phyloP scores from a whole-genome alignment of 2,329 filamentous ascomycete species.

The Graphiopsis chlorocephala region DNA sequence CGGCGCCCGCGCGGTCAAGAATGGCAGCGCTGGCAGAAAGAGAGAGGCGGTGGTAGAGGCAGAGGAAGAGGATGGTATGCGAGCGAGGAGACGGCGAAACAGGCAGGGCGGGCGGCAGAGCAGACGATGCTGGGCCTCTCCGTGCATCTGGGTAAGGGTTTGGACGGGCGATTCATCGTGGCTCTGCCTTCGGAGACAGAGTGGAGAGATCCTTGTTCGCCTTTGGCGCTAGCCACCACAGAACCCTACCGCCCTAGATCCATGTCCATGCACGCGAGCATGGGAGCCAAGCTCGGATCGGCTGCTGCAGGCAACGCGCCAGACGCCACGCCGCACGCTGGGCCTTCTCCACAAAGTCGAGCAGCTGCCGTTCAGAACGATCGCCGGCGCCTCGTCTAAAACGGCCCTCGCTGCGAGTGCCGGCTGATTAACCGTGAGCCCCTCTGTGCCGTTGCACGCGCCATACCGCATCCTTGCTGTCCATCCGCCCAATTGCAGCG shows the following conservation, averaged over 20 bases:
- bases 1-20: constrained; percentile 1
- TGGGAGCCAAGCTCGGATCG: neutral
- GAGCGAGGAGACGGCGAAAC: constrained; percentile 18
- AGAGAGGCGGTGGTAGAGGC: constrained; percentile 12
- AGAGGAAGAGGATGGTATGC: constrained; percentile 3
- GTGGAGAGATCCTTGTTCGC: constrained; percentile 5
- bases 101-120: constrained; percentile 9
- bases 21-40: constrained; percentile 15
- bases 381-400: constrained; percentile 1
- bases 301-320: too few species aligned
- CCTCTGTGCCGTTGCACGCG: neutral
- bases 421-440: neutral
- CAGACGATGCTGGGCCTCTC: constrained; percentile 9
- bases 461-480: neutral
- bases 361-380: neutral
- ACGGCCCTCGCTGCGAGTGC: neutral
- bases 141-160: constrained; percentile 11
- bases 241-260: neutral
- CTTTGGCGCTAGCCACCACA: neutral
- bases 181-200: constrained; percentile 7
- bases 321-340: neutral
- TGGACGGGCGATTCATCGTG: constrained; percentile 2
- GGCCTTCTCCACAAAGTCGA: neutral
- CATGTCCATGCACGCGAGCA: neutral
- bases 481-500: neutral